Evolutionary conservation across 345 rosid genomes (phyloP).

Genomic region (Eucalyptus sp.): DNA sequence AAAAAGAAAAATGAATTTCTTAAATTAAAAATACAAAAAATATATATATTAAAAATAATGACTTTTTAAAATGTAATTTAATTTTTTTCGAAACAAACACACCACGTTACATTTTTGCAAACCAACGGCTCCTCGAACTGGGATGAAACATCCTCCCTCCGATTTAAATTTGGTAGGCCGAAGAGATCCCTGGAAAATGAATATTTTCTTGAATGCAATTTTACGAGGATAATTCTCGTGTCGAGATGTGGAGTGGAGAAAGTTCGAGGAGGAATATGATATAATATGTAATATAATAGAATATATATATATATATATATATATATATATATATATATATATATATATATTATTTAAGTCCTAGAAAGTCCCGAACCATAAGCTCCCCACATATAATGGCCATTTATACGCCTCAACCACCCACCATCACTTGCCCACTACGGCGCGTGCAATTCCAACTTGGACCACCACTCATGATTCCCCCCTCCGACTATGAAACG

Average conservation of each 20-base stretch:
- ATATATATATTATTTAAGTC: too few species aligned
- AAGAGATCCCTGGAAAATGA: neutral
- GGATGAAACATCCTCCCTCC: neutral
- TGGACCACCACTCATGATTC: neutral
- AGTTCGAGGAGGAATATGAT: neutral
- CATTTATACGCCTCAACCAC: neutral
- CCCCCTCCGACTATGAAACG: neutral
- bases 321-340: too few species aligned
- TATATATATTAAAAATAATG: fast-evolving
- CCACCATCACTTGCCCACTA: neutral
- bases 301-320: too few species aligned
- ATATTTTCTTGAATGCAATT: neutral
- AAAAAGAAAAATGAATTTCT: too few species aligned
- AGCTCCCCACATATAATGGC: neutral
- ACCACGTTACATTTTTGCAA: neutral
- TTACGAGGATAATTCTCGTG: neutral
- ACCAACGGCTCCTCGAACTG: neutral
- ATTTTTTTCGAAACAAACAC: neutral
- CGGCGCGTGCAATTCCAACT: neutral
- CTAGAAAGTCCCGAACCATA: neutral
- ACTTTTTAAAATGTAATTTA: too few species aligned
- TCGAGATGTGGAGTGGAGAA: neutral
- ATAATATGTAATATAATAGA: neutral
- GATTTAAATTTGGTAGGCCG: too few species aligned
- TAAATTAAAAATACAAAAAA: too few species aligned